A percentile compares a stretch with the other conserved stretches of the same genome.
Evolutionary conservation across 2,329 filamentous ascomycete genomes (phyloP).

Genomic region (Fusarium anthophilum): DNA sequence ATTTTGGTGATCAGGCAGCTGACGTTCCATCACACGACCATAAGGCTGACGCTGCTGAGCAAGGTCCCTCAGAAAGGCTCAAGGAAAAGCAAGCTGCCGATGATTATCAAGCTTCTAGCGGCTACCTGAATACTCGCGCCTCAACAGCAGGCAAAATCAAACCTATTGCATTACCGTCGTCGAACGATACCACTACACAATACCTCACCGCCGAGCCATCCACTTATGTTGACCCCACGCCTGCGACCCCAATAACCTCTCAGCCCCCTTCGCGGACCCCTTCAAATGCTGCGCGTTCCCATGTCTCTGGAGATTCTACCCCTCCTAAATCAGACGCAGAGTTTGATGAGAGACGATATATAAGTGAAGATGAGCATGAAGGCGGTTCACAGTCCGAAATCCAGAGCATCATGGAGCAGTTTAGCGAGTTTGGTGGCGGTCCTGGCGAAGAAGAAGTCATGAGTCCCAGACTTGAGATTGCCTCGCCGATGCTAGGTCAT

Average conservation of each 20-base stretch:
- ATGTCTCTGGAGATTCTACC: slow-evolving; percentile 56
- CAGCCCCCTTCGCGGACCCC: slow-evolving; percentile 68
- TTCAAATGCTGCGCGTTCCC: slow-evolving; percentile 62
- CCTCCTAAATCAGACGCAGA: slow-evolving; percentile 63
- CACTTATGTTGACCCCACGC: slow-evolving; percentile 66
- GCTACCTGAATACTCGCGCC: slow-evolving; percentile 48
- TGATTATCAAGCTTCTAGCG: slow-evolving; percentile 15
- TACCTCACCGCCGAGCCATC: slow-evolving; percentile 59
- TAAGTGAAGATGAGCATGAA: slow-evolving; percentile 72
- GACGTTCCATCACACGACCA: slow-evolving; percentile 5
- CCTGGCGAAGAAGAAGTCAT: slow-evolving; percentile 85
- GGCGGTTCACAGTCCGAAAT: slow-evolving; percentile 84
- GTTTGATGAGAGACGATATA: slow-evolving; percentile 65
- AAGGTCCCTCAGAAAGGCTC: slow-evolving; percentile 18
- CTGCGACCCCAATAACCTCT: slow-evolving; percentile 64
- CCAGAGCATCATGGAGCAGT: slow-evolving; percentile 97
- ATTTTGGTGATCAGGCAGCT: slow-evolving; percentile 29
- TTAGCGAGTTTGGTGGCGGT: slow-evolving; percentile 77
- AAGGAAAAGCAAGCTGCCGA: slow-evolving; percentile 42
- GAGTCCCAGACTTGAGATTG: slow-evolving; percentile 85
- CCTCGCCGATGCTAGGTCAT: slow-evolving; percentile 78
- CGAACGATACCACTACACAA: slow-evolving; percentile 50
- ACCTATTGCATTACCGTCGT: slow-evolving; percentile 53
- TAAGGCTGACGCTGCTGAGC: neutral
- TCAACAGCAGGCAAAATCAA: slow-evolving; percentile 61